phyloP scores from a whole-genome alignment of 768 basidiomycete genomes.

The Pisolithus tinctorius region DNA sequence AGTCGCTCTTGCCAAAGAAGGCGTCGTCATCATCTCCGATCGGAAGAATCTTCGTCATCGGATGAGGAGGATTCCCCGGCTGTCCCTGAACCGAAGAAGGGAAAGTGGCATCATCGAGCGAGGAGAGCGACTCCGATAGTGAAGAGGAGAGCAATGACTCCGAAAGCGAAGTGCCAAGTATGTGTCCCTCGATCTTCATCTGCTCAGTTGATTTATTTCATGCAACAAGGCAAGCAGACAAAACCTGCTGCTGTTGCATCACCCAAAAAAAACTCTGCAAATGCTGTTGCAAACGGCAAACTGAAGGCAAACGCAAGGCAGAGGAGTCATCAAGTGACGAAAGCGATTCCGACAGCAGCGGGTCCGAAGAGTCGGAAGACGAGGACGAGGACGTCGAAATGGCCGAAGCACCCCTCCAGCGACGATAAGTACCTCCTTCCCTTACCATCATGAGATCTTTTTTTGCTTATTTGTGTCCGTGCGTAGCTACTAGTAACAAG shows the following conservation, averaged over 20 bases:
- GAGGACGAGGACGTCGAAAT: slow-evolving; percentile 57
- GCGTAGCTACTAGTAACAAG: slow-evolving; percentile 40
- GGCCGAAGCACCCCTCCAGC: slow-evolving; percentile 37
- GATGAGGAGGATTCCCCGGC: background rate
- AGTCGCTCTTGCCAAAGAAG: too few species aligned
- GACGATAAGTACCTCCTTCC: slow-evolving; percentile 23
- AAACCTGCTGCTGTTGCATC: background rate
- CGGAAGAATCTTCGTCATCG: too few species aligned
- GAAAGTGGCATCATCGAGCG: slow-evolving; percentile 4
- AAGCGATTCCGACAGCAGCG: slow-evolving; percentile 5
- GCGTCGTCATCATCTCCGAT: too few species aligned
- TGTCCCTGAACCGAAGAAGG: background rate
- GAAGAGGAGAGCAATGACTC: slow-evolving; percentile 15
- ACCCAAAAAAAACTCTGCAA: background rate
- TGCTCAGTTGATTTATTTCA: background rate
- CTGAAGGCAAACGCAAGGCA: background rate
- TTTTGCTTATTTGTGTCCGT: background rate
- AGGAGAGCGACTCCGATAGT: slow-evolving; percentile 9
- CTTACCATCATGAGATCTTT: background rate
- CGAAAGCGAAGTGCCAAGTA: slow-evolving; percentile 2
- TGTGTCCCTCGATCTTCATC: slow-evolving; percentile 2
- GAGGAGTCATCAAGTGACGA: slow-evolving; percentile 1
- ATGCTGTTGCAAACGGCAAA: background rate
- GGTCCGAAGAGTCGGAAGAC: background rate
- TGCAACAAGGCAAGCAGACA: background rate